Base-by-base conservation (phyloP, 768 basidiomycete species). In the Suillus luteus region DNA sequence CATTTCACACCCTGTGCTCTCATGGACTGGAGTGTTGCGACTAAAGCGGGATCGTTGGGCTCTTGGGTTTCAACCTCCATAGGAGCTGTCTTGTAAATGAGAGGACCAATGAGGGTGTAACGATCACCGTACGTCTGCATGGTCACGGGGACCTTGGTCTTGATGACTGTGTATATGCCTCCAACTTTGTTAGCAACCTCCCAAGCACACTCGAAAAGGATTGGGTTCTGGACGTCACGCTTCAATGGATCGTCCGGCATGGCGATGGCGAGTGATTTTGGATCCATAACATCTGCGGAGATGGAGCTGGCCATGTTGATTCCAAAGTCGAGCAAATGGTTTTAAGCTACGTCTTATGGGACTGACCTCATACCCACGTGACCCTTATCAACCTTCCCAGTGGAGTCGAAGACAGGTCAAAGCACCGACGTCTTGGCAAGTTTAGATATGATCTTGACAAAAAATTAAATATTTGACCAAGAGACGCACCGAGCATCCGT, bases 161-260 rank as follows among this genome's bases (percentile, higher is more conserved):
- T 98, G 75, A 99, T 97, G 80, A 99, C 96, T 67, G 96, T 98
- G 84, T 98, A 98, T 78, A 98, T 98, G 66, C 96, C 96, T 69
- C 96, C 96, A 76, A 98, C 96, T 79, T 97, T 98, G 86, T 98
- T 97, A 40, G 91, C 95, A 70, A 97, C 96, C 80, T 97, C 96
- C 96, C 96, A 98, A 40, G 95, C 95, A 75, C 91, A 93, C 74
- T 97, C 95, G 73, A 97, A 97, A 72, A 97, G 90, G 40, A 93
- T 71, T 55, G 92, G 86, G 68, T 89, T 85, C 72, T 86, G 86
- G 58, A 92, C 86, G 77, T 93, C 91, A 79, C 93, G 90, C 65
- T 81, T 82, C 35, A 70, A 64, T 1, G 69, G 41, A 24, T 75
- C 72, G 74, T 78, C 54, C 62, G 55, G 63, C 62, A 41, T 27